Conservation (phyloP, 352 stramenopile species). For the Phytophthora aleatoria region DNA sequence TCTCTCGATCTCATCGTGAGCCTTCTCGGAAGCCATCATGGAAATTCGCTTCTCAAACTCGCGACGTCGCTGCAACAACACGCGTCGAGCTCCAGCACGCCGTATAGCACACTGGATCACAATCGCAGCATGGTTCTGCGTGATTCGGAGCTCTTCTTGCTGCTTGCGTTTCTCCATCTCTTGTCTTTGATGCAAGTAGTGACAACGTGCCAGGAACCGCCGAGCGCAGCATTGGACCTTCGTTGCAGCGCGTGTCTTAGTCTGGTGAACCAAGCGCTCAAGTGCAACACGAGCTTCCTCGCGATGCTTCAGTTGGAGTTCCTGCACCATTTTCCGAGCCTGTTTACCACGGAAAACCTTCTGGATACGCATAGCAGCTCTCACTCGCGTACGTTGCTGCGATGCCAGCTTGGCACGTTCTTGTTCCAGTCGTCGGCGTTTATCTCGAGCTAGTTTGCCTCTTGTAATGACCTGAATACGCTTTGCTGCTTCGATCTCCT, state of each 20-base stretch:
- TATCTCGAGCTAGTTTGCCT: slow-evolving; percentile 50
- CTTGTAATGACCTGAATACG: slow-evolving; percentile 66
- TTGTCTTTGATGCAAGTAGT: slow-evolving; percentile 36
- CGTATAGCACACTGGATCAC: slow-evolving; percentile 75
- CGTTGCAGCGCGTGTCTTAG: slow-evolving; percentile 61
- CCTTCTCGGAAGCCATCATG: slow-evolving; percentile 83
- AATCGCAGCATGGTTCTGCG: slow-evolving; percentile 55
- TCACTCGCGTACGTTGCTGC: slow-evolving; percentile 37
- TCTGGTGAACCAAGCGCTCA: slow-evolving; percentile 59
- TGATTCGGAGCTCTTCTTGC: slow-evolving; percentile 31
- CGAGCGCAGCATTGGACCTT: slow-evolving; percentile 75
- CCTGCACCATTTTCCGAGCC: slow-evolving; percentile 43
- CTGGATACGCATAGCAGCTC: slow-evolving; percentile 66
- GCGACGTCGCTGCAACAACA: slow-evolving; percentile 49
- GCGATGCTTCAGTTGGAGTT: slow-evolving; percentile 44
- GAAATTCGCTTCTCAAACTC: slow-evolving; percentile 84
- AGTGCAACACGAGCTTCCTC: slow-evolving; percentile 58
- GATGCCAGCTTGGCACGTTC: slow-evolving; percentile 37
- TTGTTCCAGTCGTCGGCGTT: slow-evolving; percentile 37
- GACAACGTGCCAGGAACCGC: slow-evolving; percentile 51
- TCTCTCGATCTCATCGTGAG: slow-evolving; percentile 78
- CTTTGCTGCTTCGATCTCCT: slow-evolving; percentile 60
- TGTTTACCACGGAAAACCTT: slow-evolving; percentile 61
- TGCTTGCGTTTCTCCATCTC: slow-evolving; percentile 38
- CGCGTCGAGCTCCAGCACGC: slow-evolving; percentile 39